Evolutionary conservation across 345 rosid species (phyloP).

Genomic region (Eucalyptus pauciflora): DNA sequence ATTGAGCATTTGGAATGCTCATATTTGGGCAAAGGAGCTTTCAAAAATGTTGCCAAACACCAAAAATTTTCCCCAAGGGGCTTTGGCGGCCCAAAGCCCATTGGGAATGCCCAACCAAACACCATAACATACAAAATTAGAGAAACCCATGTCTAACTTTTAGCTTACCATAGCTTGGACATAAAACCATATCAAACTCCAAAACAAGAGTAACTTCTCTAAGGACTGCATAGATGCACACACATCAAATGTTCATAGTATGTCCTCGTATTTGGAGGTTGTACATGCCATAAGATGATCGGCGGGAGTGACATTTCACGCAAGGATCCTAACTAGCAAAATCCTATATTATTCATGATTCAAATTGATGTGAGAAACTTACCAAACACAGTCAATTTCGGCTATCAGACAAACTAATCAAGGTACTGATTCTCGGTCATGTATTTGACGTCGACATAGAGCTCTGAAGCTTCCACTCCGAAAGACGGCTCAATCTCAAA

Average conservation of each 20-base stretch:
- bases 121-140: too few relatives aligned
- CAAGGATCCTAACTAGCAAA: not conserved
- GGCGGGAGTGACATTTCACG: not conserved
- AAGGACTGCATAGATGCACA: not conserved
- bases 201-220: not conserved
- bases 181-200: not conserved
- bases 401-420: not conserved
- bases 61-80: too few relatives aligned
- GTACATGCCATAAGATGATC: not conserved
- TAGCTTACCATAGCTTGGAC: not conserved
- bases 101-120: rapidly evolving
- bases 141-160: too few relatives aligned
- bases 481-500: not conserved
- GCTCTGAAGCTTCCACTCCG: conserved; percentile 1
- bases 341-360: not conserved
- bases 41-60: too few relatives aligned
- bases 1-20: too few relatives aligned
- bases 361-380: not conserved
- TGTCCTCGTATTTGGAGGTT: not conserved
- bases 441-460: not conserved
- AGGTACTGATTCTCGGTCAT: not conserved
- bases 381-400: not conserved
- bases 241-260: not conserved
- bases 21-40: too few relatives aligned
- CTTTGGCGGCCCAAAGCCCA: too few relatives aligned